phyloP scores from a whole-genome alignment of 768 basidiomycete species.

The Boletus subcaerulescens region DNA sequence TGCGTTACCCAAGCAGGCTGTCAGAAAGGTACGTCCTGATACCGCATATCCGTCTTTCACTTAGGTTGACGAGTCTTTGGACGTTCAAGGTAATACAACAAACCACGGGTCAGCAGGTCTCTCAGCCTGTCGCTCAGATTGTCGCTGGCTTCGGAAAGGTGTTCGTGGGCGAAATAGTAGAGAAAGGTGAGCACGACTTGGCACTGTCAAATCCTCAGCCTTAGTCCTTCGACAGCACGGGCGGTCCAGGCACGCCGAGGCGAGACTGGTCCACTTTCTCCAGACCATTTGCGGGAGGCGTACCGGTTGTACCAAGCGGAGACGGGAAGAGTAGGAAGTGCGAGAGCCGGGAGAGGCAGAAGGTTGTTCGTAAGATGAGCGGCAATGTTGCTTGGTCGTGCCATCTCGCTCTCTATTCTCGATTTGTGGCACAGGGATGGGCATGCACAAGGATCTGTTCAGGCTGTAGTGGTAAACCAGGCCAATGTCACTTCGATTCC shows the following conservation, averaged over 20 bases:
- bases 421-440: no score
- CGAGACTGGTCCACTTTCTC: slow-evolving; percentile 77
- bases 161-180: slow-evolving; percentile 90
- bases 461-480: slow-evolving; percentile 68
- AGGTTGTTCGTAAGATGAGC: slow-evolving; percentile 65
- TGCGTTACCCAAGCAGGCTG: slow-evolving; percentile 78
- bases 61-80: background rate
- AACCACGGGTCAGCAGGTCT: slow-evolving; percentile 75
- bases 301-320: slow-evolving; percentile 81
- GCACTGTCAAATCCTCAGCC: background rate
- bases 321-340: slow-evolving; percentile 77
- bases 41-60: background rate
- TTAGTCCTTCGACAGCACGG: slow-evolving; percentile 49
- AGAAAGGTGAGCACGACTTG: slow-evolving; percentile 55
- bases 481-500: slow-evolving; percentile 79
- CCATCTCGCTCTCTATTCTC: background rate
- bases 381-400: background rate
- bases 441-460: slow-evolving; percentile 15
- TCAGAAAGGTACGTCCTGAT: slow-evolving; percentile 58
- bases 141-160: slow-evolving; percentile 90
- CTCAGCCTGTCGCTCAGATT: slow-evolving; percentile 83
- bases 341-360: slow-evolving; percentile 65
- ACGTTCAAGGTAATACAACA: slow-evolving; percentile 73
- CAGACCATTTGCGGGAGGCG: slow-evolving; percentile 88
- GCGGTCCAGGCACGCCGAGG: slow-evolving; percentile 68